Evolutionary conservation across 768 basidiomycete genomes (phyloP).

Genomic region (Boletus reticulatus): DNA sequence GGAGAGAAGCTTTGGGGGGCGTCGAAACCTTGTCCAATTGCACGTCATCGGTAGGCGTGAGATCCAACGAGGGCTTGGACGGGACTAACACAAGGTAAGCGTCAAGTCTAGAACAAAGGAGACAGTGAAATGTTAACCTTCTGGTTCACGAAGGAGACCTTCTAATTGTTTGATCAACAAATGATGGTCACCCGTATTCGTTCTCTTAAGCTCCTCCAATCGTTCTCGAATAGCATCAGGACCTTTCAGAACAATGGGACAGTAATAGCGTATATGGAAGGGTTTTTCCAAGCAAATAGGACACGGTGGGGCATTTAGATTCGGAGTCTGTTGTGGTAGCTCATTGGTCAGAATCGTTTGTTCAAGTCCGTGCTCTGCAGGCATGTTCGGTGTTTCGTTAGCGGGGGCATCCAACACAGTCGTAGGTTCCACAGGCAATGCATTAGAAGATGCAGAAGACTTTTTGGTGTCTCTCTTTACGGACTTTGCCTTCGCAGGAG

Average conservation of each 20-base stretch:
- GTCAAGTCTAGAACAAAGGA: conserved; percentile 5
- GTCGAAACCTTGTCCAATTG: background rate
- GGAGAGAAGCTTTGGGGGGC: conserved; percentile 1
- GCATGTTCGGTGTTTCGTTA: background rate
- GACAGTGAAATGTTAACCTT: conserved; percentile 16
- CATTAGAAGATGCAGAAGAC: background rate
- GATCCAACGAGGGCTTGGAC: background rate
- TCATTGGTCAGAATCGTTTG: background rate
- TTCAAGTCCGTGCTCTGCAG: background rate
- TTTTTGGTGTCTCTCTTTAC: conserved; percentile 10
- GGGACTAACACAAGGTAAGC: conserved; percentile 4
- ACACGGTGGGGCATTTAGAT: conserved; percentile 28
- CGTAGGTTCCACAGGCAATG: background rate
- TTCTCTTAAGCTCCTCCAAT: conserved; percentile 40
- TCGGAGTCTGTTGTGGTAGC: background rate
- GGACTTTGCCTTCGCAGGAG: conserved; percentile 6
- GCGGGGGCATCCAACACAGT: background rate
- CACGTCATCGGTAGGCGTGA: background rate
- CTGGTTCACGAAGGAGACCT: conserved; percentile 29
- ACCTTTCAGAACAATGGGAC: conserved; percentile 47
- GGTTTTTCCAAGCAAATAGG: conserved; percentile 45
- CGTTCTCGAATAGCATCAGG: conserved; percentile 43
- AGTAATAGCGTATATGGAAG: conserved; percentile 47
- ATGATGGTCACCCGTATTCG: conserved; percentile 16
- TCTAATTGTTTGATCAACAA: conserved; percentile 43